Evolutionary conservation across 805 yeast species (phyloP).

Genomic region (Hanseniaspora pseudoguilliermondii): DNA sequence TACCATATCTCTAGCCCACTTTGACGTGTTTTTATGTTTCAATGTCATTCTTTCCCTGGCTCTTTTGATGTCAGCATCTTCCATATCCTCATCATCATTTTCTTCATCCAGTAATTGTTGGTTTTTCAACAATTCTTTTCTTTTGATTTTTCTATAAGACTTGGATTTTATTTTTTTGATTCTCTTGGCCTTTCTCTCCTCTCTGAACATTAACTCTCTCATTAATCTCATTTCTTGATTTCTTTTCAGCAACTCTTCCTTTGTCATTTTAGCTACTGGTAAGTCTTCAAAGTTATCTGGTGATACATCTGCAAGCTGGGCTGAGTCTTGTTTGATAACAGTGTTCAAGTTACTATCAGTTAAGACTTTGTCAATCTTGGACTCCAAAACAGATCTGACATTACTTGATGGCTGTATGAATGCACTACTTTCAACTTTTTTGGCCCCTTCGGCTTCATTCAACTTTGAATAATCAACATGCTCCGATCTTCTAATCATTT

Average conservation of each 20-base stretch:
- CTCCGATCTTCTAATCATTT: slow-evolving; percentile 70
- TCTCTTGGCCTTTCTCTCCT: slow-evolving; percentile 80
- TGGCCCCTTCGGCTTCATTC: slow-evolving; percentile 23
- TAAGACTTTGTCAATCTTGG: slow-evolving; percentile 47
- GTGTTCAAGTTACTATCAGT: slow-evolving; percentile 54
- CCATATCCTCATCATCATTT: slow-evolving; percentile 37
- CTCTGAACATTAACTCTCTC: slow-evolving; percentile 95
- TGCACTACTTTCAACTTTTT: slow-evolving; percentile 40
- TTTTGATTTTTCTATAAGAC: slow-evolving; percentile 70
- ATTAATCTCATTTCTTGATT: slow-evolving; percentile 74
- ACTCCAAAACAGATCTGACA: slow-evolving; percentile 52
- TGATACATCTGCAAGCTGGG: slow-evolving; percentile 1
- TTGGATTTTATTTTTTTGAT: slow-evolving; percentile 91
- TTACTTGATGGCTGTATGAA: slow-evolving; percentile 36
- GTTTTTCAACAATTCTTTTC: slow-evolving; percentile 66
- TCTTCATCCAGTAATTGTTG: slow-evolving; percentile 47
- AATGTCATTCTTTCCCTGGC: slow-evolving; percentile 88
- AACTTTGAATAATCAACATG: slow-evolving; percentile 52
- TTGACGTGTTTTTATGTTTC: slow-evolving; percentile 74
- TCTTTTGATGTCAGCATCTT: slow-evolving; percentile 59
- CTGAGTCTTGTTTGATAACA: slow-evolving; percentile 45
- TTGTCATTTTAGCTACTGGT: slow-evolving; percentile 65
- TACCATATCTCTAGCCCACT: slow-evolving; percentile 85
- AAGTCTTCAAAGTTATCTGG: slow-evolving; percentile 71
- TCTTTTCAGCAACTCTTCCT: slow-evolving; percentile 64